Evolutionary conservation across 345 rosid genomes (phyloP).

Genomic region (Carallia brachiata): DNA sequence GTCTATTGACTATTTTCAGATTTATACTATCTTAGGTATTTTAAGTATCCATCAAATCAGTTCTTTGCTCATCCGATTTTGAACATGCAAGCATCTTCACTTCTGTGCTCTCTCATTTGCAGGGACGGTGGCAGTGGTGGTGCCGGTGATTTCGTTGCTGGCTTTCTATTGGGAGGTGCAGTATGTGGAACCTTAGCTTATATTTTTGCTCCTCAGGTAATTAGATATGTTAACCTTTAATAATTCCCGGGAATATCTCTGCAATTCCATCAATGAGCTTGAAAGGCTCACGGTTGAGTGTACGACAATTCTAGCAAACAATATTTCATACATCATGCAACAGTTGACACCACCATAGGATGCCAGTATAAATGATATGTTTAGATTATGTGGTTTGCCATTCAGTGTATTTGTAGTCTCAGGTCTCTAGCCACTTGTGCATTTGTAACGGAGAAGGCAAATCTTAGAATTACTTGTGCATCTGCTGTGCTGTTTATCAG

Average conservation of each 20-base stretch:
- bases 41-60: no score
- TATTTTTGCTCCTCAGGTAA: constrained; percentile 87
- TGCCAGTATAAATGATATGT: not conserved
- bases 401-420: not conserved
- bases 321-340: not conserved
- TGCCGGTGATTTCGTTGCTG: constrained; percentile 70
- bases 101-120: constrained; percentile 17
- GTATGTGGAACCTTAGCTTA: constrained; percentile 75
- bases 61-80: no score
- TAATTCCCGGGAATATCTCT: constrained; percentile 2
- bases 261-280: not conserved
- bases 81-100: not conserved
- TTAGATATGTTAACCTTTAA: constrained; percentile 8
- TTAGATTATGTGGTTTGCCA: not conserved
- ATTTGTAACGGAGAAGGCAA: not conserved
- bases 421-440: not conserved
- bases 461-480: not conserved
- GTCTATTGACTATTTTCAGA: no score
- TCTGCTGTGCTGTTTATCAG: no score
- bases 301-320: not conserved
- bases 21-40: no score
- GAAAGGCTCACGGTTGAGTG: not conserved
- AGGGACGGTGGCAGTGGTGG: constrained; percentile 59
- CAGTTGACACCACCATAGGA: not conserved
- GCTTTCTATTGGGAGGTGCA: constrained; percentile 89